Conservation (phyloP, 2,329 filamentous ascomycete genomes). For the Beauveria sp. region DNA sequence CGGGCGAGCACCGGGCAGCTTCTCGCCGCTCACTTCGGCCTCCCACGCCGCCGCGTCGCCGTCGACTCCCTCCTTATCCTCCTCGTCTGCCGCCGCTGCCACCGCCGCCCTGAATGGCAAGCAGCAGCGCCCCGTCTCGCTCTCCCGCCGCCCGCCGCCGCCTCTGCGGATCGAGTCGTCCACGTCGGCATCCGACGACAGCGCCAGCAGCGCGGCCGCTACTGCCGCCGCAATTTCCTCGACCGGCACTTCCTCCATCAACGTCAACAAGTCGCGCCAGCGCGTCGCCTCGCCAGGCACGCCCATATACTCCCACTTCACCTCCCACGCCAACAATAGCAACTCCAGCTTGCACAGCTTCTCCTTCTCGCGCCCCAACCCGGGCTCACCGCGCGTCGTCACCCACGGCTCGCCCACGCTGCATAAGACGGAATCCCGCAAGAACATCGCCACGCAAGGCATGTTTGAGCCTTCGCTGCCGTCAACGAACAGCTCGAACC, state of each 20-base stretch:
- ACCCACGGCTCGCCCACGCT: constrained; percentile 23
- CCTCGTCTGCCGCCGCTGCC: constrained; percentile 17
- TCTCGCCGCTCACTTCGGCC: constrained; percentile 39
- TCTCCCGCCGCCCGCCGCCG: constrained; percentile 23
- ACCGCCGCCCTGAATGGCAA: constrained; percentile 9
- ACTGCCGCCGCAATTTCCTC: constrained; percentile 20
- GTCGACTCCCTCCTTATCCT: constrained; percentile 15
- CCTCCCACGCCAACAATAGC: constrained; percentile 40
- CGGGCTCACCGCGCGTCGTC: constrained; percentile 23
- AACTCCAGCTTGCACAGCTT: constrained; percentile 41
- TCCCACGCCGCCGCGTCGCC: constrained; percentile 18
- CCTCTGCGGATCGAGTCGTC: constrained; percentile 26
- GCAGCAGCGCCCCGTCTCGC: constrained; percentile 18
- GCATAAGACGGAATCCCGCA: constrained; percentile 45
- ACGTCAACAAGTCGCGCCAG: constrained; percentile 39
- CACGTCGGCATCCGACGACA: not conserved
- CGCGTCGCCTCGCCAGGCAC: constrained; percentile 31
- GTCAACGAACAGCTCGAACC: constrained; percentile 49
- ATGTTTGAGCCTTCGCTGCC: constrained; percentile 69
- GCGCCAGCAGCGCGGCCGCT: constrained; percentile 13
- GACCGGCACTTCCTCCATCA: constrained; percentile 26
- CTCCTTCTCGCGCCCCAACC: constrained; percentile 50
- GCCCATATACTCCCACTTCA: constrained; percentile 41
- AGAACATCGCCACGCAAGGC: constrained; percentile 66
- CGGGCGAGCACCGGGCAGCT: constrained; percentile 45